A percentile compares a stretch with the other conserved stretches of the same genome.
These are phyloP conservation scores for Wallacemonas rigidus DNA, from an alignment of 208 protist genomes.

Conservation along the genomic window DNA sequence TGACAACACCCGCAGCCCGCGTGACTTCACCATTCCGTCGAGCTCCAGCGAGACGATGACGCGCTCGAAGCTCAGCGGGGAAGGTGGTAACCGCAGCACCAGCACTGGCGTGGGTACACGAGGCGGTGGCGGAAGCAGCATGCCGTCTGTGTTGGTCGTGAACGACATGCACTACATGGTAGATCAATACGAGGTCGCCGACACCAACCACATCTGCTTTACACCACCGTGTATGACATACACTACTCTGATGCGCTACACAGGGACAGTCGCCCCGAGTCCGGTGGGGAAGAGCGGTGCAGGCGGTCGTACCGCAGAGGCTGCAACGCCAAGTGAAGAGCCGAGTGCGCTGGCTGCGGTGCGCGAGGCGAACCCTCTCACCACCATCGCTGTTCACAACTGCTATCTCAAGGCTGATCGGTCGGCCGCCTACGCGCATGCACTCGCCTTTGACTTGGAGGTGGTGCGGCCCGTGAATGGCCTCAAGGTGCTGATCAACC, in stretches of 20 bases:
- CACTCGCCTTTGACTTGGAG: conserved; percentile 40
- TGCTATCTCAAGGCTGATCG: conserved; percentile 38
- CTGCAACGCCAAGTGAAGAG: not conserved
- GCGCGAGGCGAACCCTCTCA: conserved; percentile 11
- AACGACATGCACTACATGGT: conserved; percentile 43
- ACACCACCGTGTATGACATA: conserved; percentile 53
- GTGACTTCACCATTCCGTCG: not conserved
- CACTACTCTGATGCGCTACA: conserved; percentile 43
- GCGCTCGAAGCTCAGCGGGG: not conserved
- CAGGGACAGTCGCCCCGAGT: conserved; percentile 6
- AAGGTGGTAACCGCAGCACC: not conserved
- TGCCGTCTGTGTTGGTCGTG: conserved; percentile 27
- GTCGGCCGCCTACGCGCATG: conserved; percentile 25
- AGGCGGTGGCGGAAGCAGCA: not conserved
- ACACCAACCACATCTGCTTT: conserved; percentile 38
- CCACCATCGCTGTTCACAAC: conserved; percentile 30
- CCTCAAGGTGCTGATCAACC: conserved; percentile 42
- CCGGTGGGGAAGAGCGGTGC: not conserved
- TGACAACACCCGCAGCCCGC: conserved; percentile 17
- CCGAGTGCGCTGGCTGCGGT: conserved; percentile 12
- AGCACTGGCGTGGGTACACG: not conserved
- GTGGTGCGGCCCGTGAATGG: conserved; percentile 35
- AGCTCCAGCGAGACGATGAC: not conserved
- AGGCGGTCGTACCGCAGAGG: not conserved
- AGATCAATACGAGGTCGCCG: conserved; percentile 41